phyloP scores from a whole-genome alignment of 164 flowering plant species.

The Tetracentron sinense region DNA sequence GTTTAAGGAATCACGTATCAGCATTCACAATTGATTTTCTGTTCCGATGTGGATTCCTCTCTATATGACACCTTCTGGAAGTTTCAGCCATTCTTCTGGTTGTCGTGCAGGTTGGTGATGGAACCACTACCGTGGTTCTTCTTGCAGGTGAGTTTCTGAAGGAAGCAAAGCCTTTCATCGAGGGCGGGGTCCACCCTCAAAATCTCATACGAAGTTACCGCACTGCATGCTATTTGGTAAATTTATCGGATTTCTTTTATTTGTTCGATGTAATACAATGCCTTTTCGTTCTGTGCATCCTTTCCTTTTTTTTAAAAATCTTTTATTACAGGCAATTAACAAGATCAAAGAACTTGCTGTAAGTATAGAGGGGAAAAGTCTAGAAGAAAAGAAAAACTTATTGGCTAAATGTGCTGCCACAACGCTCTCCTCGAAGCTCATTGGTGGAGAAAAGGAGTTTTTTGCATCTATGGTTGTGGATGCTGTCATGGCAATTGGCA shows the following conservation, averaged over 20 bases:
- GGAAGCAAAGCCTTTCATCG: conserved; percentile 97
- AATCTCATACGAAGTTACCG: conserved; percentile 86
- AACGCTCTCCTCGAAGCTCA: conserved; percentile 90
- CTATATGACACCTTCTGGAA: neutral
- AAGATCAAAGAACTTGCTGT: conserved; percentile 79
- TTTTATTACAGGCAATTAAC: conserved; percentile 61
- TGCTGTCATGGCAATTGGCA: conserved; percentile 84
- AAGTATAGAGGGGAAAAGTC: conserved; percentile 90
- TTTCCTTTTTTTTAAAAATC: neutral
- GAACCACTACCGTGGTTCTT: conserved; percentile 93
- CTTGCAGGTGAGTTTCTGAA: conserved; percentile 92
- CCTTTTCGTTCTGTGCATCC: neutral
- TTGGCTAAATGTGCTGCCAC: conserved; percentile 95
- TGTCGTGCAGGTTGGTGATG: conserved; percentile 86
- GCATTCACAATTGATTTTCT: too few relatives aligned
- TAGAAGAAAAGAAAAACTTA: conserved; percentile 82
- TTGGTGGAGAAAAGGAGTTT: conserved; percentile 97
- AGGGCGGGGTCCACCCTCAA: conserved; percentile 94
- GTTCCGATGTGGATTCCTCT: neutral
- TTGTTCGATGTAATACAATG: neutral
- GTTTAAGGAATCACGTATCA: neutral
- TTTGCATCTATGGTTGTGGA: conserved; percentile 98
- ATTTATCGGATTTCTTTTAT: neutral
- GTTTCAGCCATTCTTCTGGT: conserved; percentile 1
- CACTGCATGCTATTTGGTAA: conserved; percentile 66